Evolutionary conservation across 2,329 filamentous ascomycete genomes (phyloP), one percentile per base, ranked within the genome.

Genomic region (Acephala macrosclerotiorum): DNA sequence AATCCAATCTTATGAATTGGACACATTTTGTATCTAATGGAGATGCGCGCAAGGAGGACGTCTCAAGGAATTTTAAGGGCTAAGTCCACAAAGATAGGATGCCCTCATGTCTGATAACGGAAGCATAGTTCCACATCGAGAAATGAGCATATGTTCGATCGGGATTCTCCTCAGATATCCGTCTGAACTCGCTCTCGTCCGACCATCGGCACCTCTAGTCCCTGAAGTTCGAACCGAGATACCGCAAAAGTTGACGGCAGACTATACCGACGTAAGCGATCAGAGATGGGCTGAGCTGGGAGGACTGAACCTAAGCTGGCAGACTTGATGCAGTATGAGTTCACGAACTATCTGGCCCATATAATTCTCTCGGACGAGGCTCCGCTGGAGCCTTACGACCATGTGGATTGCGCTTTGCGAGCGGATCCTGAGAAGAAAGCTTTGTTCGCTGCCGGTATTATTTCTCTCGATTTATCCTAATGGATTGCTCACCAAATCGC

Each of bases 241-340:
- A 22, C 55, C 55, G 20, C 55, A 57, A 25, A 57, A 57, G 35
- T 38, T 57, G 55, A 57, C 29, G 9, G 55, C 55, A 6, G 55
- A 57, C 33, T 57, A 36, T 57, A 57, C 55, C 8, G 55, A 14
- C n/a, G 35, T 57, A 38, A 36, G 55, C 38, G 20, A 53, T 53
- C 16, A 20, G 7, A 14, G 4, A 1, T 2, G 14, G 7, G 8
- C 11, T 12, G 22, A 18, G 9, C 4, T 12, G 18, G 14, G 49
- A 7, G 6, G 6, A 20, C 33, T 12, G 49, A 20, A 18, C 6
- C 8, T 16, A 18, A 29, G 49, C 55, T 57, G 29, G 38, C 33
- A 7, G 20, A 38, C 12, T 4, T 26, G 16, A 57, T 36, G 20
- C 18, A 57, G 55, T 57, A 57, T 57, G 33, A 57, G 33, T 57